Evolutionary conservation across 2,329 filamentous ascomycete genomes (phyloP), one percentile per base, ranked within the genome.

Genomic region (Podosphaera leucotricha): DNA sequence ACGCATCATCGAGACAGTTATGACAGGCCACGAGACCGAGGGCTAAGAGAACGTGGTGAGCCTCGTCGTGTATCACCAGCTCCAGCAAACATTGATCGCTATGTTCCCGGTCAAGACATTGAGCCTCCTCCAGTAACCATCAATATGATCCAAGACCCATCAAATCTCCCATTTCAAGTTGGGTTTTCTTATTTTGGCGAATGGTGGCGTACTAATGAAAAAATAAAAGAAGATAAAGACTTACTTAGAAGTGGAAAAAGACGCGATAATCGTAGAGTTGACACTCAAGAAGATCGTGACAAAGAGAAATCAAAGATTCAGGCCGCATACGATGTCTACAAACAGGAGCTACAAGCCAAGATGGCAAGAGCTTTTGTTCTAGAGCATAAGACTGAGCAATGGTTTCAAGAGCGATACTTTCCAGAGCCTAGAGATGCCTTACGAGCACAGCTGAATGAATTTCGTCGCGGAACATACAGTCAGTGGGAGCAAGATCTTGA

Each of bases 371-470:
- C 72, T 1, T 98, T 98, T 58, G 90, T 98, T 37, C 74, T 79
- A 42, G 80, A 85, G 53, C 90, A 98, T 62, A 93, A 92, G 59
- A 76, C 77, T 38, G 90, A 98, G 60, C 87, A 98, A 58, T 98
- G 90, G 90, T 98, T 98, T 64, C 83, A 79, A 53, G 90, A 98
- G 62, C 77, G 84, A 58, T 98, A 98, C 54, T 77, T 92, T 24
- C 73, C 83, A 1, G 83, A 90, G 52, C 75, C 87, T 44, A 71
- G 82, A 43, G 77, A 86, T 51, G 68, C 71, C 1, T 74, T 94
- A 55, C 77, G 80, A 45, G 65, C 67, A 47, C 79, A 83, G 54
- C 65, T 95, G 44, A 80, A 79, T 59, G 79, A 85, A 40, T 85
- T 82, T 57, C 79, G 92, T 40, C 75, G 77, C 36, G 75, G 72